Base-by-base conservation (phyloP, 169 alveolate genomes). In the Plasmodium inui region DNA sequence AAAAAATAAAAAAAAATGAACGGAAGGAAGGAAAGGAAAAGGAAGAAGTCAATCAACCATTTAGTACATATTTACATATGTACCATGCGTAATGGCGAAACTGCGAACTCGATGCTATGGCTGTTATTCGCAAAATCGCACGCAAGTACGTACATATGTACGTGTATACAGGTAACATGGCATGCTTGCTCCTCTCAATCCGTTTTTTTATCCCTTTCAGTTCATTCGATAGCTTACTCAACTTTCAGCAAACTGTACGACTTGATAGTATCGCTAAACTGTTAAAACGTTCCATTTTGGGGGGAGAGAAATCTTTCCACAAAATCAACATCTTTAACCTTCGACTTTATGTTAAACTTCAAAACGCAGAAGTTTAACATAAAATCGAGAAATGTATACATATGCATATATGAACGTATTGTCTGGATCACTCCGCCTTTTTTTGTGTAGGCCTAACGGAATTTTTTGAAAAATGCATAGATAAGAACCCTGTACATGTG, bases 151-250 rank as follows among this genome's bases (percentile, higher is more conserved):
- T 78, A 78, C 30, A 71, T 26, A 79, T 50, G 55, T 79, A 41
- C 26, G 30, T 26, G 19, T 76, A 32, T 76, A 79, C 30, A 79
- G 9, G 26, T 79, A 39, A 28, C 55, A n/a, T 79, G 55, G 70
- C 84, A 6, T 14, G 50, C 10, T 22, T 41, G n/a, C 26, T 14
- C 19, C 76, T 22, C 76, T 7, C 76, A 26, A 67, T 26, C 76
- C 76, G 37, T 7, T 79, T 55, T 79, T 79, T 26, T 17, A 19
- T 10, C 55, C 73, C 6, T 79, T 79, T 14, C 32, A 79, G 84
- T 79, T 79, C 50, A 76, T 76, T 76, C 30, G 84, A 30, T n/a
- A 79, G 28, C 72, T 22, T 41, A 37, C 84, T 39, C 50, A 37
- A n/a, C 32, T 79, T 39, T n/a, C 71, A 79, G 70, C 57, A 10